Evolutionary conservation across 768 basidiomycete genomes (phyloP), one percentile per base, ranked within the genome.

Genomic region (Termitomyces sp.): DNA sequence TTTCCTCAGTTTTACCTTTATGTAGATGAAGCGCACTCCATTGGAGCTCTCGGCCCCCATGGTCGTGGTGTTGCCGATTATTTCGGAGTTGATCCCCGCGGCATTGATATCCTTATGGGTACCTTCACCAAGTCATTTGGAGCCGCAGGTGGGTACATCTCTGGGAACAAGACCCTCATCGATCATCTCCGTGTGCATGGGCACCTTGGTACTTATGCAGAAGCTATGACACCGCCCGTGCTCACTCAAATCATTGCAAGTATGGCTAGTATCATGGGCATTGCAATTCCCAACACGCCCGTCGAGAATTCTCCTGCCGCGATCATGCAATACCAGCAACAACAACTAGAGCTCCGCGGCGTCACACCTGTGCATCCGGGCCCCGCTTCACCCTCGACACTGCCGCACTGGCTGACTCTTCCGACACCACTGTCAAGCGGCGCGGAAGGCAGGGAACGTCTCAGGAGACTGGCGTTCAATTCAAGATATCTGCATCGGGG

Each of bases 91-190:
- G 74, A 88, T 60, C 93, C 97, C 11, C 77, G 79, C 2, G 77
- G 78, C 8, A 80, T 98, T 59, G 97, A 99, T 66, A 79, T 99
- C 58, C 82, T 97, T 58, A 99, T 99, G 97, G 97, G 97, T 47
- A 99, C 97, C 0, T 97, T 99, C 70, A 99, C 96, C 24, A 93
- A 92, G 69, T 92, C 90, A 0, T 95, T 95, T 64, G 93, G 92
- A 53, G 90, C 93, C 0, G 88, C 94, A 0, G 96, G 96, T 45
- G 96, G 97, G 3, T 98, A 98, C 72, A 87, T 99, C 58, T 80
- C 95, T 3, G 95, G 94, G 7, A 83, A 74, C 62, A 94, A 91
- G 64, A 69, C 75, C 2, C 74, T 96, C 57, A 87, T 98, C 60
- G 87, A 93, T 61, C 77, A 84, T 5, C 79, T 99, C 8, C 90